phyloP scores from a whole-genome alignment of 129 eudicot species.

The Lactuca sativa region DNA sequence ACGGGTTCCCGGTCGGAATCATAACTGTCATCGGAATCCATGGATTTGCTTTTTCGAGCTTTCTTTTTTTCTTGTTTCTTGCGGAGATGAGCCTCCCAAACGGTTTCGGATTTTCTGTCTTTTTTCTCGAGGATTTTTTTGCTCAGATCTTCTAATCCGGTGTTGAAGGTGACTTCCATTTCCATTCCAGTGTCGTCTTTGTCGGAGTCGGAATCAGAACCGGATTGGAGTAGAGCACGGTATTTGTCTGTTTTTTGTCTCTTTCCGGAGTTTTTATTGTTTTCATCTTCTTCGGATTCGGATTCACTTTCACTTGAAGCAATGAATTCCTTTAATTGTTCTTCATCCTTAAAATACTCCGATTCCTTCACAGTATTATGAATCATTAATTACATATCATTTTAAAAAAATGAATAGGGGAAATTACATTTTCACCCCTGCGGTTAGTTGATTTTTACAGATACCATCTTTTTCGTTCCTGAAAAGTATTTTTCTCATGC shows the following conservation, averaged over 20 bases:
- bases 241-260: slow-evolving; percentile 60
- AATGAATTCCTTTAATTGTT: slow-evolving; percentile 64
- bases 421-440: not conserved
- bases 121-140: slow-evolving; percentile 77
- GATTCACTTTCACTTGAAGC: slow-evolving; percentile 89
- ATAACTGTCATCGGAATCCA: slow-evolving; percentile 59
- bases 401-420: no score
- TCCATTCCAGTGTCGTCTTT: slow-evolving; percentile 67
- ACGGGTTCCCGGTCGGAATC: slow-evolving; percentile 52
- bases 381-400: not conserved
- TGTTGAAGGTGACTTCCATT: slow-evolving; percentile 95
- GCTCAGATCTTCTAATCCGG: slow-evolving; percentile 89
- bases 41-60: slow-evolving; percentile 54
- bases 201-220: slow-evolving; percentile 59
- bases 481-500: not conserved
- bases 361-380: slow-evolving; percentile 44
- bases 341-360: slow-evolving; percentile 46
- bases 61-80: slow-evolving; percentile 77
- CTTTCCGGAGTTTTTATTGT: slow-evolving; percentile 38
- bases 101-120: slow-evolving; percentile 77
- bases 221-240: slow-evolving; percentile 74
- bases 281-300: slow-evolving; percentile 46
- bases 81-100: slow-evolving; percentile 83
- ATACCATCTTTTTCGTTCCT: not conserved
- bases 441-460: not conserved